phyloP scores from a whole-genome alignment of 2,329 filamentous ascomycete species.

The Monilinia laxa region DNA sequence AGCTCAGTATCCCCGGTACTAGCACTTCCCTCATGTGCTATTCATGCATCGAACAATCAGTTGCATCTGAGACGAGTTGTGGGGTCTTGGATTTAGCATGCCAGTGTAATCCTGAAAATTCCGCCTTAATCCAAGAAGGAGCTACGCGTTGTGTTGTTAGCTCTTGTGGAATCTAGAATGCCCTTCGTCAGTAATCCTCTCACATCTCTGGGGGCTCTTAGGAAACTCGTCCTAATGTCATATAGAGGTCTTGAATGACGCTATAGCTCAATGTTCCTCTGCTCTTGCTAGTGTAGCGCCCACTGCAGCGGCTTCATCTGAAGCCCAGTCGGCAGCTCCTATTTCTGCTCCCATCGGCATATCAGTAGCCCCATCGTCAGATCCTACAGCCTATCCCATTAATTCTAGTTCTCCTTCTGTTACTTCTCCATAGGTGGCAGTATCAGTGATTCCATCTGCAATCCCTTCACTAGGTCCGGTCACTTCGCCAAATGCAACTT shows the following conservation, averaged over 20 bases:
- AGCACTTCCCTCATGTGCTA: slow-evolving; percentile 13
- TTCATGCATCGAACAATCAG: slow-evolving; percentile 5
- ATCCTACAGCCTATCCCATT: background rate
- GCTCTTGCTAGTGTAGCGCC: background rate
- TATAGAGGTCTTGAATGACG: background rate
- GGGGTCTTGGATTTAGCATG: background rate
- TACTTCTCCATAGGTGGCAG: background rate
- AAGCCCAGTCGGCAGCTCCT: background rate
- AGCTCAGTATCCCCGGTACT: background rate
- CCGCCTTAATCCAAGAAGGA: background rate
- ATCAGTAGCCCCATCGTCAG: background rate
- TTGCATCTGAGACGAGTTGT: background rate
- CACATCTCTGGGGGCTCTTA: background rate
- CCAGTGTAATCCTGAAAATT: slow-evolving; percentile 8
- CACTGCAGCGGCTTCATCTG: background rate
- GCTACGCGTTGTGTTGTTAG: slow-evolving; percentile 4
- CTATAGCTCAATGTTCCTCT: slow-evolving; percentile 13
- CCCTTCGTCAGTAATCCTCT: background rate
- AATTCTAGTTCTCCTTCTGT: background rate
- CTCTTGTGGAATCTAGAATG: background rate
- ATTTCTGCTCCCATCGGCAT: background rate
- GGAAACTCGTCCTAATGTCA: background rate
- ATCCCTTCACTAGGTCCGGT: background rate
- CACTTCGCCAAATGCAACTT: background rate
- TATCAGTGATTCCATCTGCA: background rate